Evolutionary conservation across 495 filamentous ascomycete genomes (phyloP), one percentile per base, ranked within the genome.

Genomic region (Oleoguttula mirabilis): DNA sequence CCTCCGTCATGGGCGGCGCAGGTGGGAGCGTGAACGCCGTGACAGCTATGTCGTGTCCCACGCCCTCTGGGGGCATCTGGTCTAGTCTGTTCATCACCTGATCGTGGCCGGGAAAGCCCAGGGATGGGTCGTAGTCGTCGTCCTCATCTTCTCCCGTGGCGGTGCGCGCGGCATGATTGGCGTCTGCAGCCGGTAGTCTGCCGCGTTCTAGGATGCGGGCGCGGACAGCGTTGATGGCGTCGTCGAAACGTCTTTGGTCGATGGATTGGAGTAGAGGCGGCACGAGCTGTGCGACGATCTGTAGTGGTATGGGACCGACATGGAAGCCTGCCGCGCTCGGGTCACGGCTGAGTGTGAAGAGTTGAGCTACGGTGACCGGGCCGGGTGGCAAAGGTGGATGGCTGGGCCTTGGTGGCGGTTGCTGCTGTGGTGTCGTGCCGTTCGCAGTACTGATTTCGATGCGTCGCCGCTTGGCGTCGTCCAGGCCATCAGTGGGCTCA

Each of bases 301-400:
- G 44, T 24, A 39, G 38, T 3, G 86, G 84, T 25, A 94, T 63
- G 33, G 77, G 72, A 38, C 77, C 75, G 15, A 88, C 88, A 59
- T 94, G 82, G 59, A 96, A 94, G 0, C 64, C 70, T 22, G 77
- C 83, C 15, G 92, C 62, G 4, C 68, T 79, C 22, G 66, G 60
- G 59, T 92, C 86, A 31, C 70, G 67, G 2, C 82, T 90, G 16
- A 96, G 63, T 5, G 83, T 94, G 57, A 82, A 99, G 4, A 96
- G 64, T 32, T 88, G 76, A 4, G 80, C 77, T 43, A 79, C 72
- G 50, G 73, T 88, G 42, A 79, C 73, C 11, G 82, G 82, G 5
- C 84, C 86, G 7, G 77, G 71, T 6, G 77, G 74, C 30, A 87
- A 56, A 16, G 81, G 78, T 19, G 79, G 76, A 22, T 79, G 40